Evolutionary conservation across 2,329 filamentous ascomycete genomes (phyloP).

Genomic region (Cercospora sp.): DNA sequence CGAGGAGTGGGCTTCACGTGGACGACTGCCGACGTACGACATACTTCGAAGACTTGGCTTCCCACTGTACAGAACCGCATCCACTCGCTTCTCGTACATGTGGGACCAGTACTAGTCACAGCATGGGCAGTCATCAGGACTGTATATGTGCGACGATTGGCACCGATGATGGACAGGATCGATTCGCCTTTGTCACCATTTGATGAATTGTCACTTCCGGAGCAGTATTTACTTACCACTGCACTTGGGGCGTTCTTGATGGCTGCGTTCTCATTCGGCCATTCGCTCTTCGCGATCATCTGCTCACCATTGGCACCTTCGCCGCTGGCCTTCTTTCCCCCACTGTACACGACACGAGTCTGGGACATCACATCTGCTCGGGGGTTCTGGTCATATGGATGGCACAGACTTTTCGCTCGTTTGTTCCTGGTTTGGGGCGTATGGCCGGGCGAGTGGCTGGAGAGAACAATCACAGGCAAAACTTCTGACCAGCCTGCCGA

Average conservation of each 20-base stretch:
- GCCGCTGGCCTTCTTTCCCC: slow-evolving; percentile 48
- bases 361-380: slow-evolving; percentile 46
- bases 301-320: slow-evolving; percentile 43
- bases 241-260: slow-evolving; percentile 48
- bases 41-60: slow-evolving; percentile 47
- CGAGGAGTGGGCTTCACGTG: slow-evolving; percentile 49
- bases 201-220: slow-evolving; percentile 38
- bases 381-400: slow-evolving; percentile 48
- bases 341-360: slow-evolving; percentile 45
- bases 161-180: slow-evolving; percentile 16
- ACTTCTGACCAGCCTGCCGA: slow-evolving; percentile 40
- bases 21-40: slow-evolving; percentile 48
- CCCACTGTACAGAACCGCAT: slow-evolving; percentile 43
- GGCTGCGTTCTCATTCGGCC: slow-evolving; percentile 46
- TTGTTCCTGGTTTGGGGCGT: slow-evolving; percentile 49
- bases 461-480: slow-evolving; percentile 44
- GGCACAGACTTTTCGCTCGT: slow-evolving; percentile 48
- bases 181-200: slow-evolving; percentile 33
- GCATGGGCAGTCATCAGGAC: slow-evolving; percentile 41
- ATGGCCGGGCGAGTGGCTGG: slow-evolving; percentile 48
- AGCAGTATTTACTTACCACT: slow-evolving; percentile 43
- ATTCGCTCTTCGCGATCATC: slow-evolving; percentile 45
- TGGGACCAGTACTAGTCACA: slow-evolving; percentile 40
- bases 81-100: slow-evolving; percentile 45
- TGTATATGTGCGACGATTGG: slow-evolving; percentile 38